Percentiles rank a stretch among this genome's conserved stretches.
Conservation (phyloP, 176 grass and related monocot genomes). For the Chloris gayana region DNA sequence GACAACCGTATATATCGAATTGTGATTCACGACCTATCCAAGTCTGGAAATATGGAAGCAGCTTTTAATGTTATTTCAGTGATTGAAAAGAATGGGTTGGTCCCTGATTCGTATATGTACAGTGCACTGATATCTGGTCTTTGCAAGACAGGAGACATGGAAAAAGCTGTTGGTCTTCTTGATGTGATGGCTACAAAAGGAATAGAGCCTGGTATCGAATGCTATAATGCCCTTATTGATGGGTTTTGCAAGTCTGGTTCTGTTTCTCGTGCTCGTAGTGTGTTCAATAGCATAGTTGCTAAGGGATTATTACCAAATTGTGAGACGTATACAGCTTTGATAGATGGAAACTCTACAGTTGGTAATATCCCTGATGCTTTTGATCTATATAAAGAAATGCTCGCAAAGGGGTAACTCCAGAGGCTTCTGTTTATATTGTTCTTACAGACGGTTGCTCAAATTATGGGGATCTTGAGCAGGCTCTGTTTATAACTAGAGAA, state of each 20-base stretch:
- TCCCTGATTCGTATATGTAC: constrained; percentile 72
- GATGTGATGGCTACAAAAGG: constrained; percentile 70
- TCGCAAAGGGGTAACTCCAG: constrained; percentile 58
- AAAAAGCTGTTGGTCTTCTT: constrained; percentile 61
- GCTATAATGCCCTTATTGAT: constrained; percentile 65
- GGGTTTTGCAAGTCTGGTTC: constrained; percentile 70
- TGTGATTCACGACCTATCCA: constrained; percentile 62
- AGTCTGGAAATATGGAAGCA: constrained; percentile 52
- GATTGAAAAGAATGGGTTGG: constrained; percentile 58
- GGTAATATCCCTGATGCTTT: constrained; percentile 54
- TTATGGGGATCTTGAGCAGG: constrained; percentile 37
- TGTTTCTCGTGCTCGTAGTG: constrained; percentile 47
- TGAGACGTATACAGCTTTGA: constrained; percentile 70
- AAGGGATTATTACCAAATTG: constrained; percentile 63
- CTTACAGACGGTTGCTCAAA: constrained; percentile 56
- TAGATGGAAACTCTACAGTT: constrained; percentile 66
- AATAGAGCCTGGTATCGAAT: constrained; percentile 63
- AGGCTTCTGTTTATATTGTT: constrained; percentile 49
- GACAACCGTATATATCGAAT: constrained; percentile 59
- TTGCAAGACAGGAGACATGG: constrained; percentile 52
- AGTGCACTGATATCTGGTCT: constrained; percentile 69
- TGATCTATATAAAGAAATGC: constrained; percentile 68
- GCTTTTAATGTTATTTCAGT: constrained; percentile 66
- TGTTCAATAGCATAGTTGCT: constrained; percentile 44
- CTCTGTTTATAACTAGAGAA: constrained; percentile 44